phyloP scores from a whole-genome alignment of 495 filamentous ascomycete genomes.

The Neurospora sp. region DNA sequence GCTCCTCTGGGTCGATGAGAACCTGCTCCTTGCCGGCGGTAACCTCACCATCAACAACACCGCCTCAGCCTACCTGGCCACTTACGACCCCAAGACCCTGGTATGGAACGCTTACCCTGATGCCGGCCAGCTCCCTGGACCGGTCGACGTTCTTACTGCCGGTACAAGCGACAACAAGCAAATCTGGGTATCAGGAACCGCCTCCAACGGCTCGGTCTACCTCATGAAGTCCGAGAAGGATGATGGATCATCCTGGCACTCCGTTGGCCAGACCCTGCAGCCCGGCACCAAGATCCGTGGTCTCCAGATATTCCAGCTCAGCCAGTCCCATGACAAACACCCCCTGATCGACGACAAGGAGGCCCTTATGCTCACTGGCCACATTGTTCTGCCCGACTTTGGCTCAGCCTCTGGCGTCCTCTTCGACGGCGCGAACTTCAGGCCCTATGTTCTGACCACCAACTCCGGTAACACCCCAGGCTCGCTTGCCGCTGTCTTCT shows the following conservation, averaged over 20 bases:
- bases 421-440: conserved; percentile 69
- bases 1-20: conserved; percentile 64
- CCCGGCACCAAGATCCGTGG: conserved; percentile 59
- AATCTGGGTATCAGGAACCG: conserved; percentile 71
- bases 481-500: conserved; percentile 68
- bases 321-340: conserved; percentile 52
- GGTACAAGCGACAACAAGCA: conserved; percentile 54
- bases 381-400: conserved; percentile 62
- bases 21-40: conserved; percentile 64
- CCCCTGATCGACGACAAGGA: conserved; percentile 54
- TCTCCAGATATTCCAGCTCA: conserved; percentile 69
- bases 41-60: conserved; percentile 59
- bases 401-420: conserved; percentile 77
- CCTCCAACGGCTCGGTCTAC: conserved; percentile 58
- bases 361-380: conserved; percentile 71
- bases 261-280: conserved; percentile 48
- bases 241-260: conserved; percentile 43
- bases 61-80: conserved; percentile 52
- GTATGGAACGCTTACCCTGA: conserved; percentile 58
- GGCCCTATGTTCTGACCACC: conserved; percentile 71
- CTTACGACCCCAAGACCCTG: conserved; percentile 56
- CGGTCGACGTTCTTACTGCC: conserved; percentile 64
- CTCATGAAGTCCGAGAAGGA: conserved; percentile 53
- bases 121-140: conserved; percentile 60
- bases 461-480: conserved; percentile 52